These are phyloP conservation scores for Eutypa lata DNA, from an alignment of 2,329 filamentous ascomycete species.

Conservation along the genomic window DNA sequence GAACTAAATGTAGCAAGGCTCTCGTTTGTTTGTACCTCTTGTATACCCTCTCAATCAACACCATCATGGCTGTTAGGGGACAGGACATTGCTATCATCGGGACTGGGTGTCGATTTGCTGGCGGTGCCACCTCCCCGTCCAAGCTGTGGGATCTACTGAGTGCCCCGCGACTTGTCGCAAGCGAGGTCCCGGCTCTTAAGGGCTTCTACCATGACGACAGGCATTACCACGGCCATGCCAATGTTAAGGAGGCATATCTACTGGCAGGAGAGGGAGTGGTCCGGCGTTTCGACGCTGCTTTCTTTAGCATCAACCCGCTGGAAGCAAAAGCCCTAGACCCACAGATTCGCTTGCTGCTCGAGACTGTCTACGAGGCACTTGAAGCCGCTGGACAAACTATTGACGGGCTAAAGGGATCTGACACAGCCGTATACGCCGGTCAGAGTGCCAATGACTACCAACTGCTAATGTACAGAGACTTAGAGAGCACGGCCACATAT, in stretches of 20 bases:
- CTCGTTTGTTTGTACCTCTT: too few relatives aligned
- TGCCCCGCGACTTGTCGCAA: neutral
- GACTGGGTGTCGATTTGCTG: neutral
- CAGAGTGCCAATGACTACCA: slow-evolving; percentile 2
- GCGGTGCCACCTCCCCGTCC: neutral
- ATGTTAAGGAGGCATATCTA: slow-evolving; percentile 6
- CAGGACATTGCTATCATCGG: neutral
- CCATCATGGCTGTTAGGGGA: too few relatives aligned
- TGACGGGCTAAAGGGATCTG: neutral
- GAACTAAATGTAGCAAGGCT: too few relatives aligned
- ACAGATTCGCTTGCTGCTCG: slow-evolving; percentile 4
- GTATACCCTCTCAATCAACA: too few relatives aligned
- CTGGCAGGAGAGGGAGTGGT: neutral
- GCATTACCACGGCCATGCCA: slow-evolving; percentile 5
- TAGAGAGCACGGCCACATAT: neutral
- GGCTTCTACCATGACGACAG: slow-evolving; percentile 6
- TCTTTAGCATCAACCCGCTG: slow-evolving; percentile 6
- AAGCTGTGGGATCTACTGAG: neutral
- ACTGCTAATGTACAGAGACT: neutral
- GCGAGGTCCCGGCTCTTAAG: neutral
- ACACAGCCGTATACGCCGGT: slow-evolving; percentile 1
- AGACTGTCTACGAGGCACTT: slow-evolving; percentile 8
- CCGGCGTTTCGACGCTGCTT: slow-evolving; percentile 5
- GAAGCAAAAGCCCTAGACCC: slow-evolving; percentile 7
- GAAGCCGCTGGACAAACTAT: slow-evolving; percentile 1